Percentiles rank a stretch among this genome's conserved stretches.
Evolutionary conservation across 345 rosid genomes (phyloP).

Genomic region (Hibiscus tridactylites): DNA sequence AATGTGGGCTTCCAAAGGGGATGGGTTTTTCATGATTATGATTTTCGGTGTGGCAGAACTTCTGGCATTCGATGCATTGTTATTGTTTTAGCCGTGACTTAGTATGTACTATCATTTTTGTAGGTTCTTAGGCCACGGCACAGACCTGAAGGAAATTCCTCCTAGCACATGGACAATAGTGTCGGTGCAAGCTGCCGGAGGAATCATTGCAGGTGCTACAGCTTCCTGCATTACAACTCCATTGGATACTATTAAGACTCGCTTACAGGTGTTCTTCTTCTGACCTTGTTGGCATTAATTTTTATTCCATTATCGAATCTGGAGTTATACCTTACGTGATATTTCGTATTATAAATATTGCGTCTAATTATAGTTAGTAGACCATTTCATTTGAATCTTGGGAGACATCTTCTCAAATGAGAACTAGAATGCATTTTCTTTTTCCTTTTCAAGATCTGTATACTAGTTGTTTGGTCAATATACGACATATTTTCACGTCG

Average conservation of each 20-base stretch:
- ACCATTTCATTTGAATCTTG: background rate
- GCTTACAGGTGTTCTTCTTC: constrained; percentile 62
- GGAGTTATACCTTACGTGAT: background rate
- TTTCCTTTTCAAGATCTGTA: background rate
- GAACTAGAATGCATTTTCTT: background rate
- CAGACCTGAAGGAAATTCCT: constrained; percentile 32
- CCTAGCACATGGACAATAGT: constrained; percentile 51
- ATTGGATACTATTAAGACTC: constrained; percentile 91
- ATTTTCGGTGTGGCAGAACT: background rate
- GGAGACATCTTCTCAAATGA: background rate
- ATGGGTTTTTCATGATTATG: background rate
- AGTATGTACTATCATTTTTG: constrained; percentile 12
- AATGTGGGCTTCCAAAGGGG: background rate
- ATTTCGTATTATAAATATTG: background rate
- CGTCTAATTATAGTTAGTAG: background rate
- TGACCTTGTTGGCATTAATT: constrained; percentile 8
- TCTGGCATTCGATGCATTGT: background rate
- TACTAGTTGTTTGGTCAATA: background rate
- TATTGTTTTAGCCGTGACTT: background rate
- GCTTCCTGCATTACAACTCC: constrained; percentile 94
- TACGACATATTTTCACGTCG: background rate
- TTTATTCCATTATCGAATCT: background rate
- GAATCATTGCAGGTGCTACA: constrained; percentile 88
- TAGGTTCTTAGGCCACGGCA: constrained; percentile 62
- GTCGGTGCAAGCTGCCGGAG: constrained; percentile 85